Base-by-base conservation (phyloP, 2,329 filamentous ascomycete species). In the Pseudogymnoascus sp. region DNA sequence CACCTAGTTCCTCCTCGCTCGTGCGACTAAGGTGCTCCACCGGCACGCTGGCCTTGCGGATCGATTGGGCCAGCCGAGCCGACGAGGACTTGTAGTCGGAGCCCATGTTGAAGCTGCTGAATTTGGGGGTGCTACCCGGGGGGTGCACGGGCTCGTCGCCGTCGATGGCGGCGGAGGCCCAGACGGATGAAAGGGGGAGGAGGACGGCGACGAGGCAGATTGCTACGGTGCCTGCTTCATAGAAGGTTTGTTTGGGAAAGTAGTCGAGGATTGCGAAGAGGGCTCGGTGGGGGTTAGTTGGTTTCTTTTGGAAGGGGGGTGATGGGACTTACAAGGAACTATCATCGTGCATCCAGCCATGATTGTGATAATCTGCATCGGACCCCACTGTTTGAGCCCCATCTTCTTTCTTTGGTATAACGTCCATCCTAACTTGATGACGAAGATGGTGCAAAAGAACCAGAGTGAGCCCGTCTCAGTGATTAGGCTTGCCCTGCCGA, bases 261-360 rank as follows among this genome's bases (percentile, higher is more conserved):
- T 83, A 87, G 67, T 86, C 80, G 16, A 88, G 69, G 59, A 83
- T 77, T 1, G 83, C 81, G 72, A 89, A 85, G 66, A 88, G 76
- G 23, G 82, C 86, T 88, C 11, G 37, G 5, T 59, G 12, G 60
- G 60, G 42, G 25, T 66, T 60, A 68, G 65, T 60, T 62, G 61
- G 62, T 59, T 37, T 23, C 42, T 53, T 53, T 61, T 21, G 21
- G 49, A n/a, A 31, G 38, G n/a, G 38, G 12, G 70, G 25, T 36
- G 9, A 11, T 23, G 21, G 28, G 21, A 67, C 78, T 74, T 77
- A 87, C 86, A 81, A 71, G 87, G 87, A 65, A 88, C 77, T 36
- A 86, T 70, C 78, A 89, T 79, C 1, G 86, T 88, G 74, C 88
- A 86, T 65, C 83, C 85, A 59, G 84, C 83, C 81, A 88, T 87